A percentile compares a stretch with the other conserved stretches of the same genome.
Conservation (phyloP, 129 eudicot genomes). For the Lactuca saligna region DNA sequence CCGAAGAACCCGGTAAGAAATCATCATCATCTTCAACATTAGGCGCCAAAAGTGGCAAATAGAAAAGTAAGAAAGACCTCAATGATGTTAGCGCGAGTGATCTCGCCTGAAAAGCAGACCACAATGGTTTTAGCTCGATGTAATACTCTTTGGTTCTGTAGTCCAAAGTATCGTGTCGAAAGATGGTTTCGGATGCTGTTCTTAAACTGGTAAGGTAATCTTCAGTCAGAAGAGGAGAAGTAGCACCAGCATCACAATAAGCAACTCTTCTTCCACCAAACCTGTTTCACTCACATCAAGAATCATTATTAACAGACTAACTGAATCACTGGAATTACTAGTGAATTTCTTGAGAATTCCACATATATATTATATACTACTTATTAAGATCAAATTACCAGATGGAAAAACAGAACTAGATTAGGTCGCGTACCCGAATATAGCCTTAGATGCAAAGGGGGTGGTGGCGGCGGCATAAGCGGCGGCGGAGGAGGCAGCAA, state of each 20-base stretch:
- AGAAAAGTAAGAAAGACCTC: constrained; percentile 72
- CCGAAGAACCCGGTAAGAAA: constrained; percentile 53
- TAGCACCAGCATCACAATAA: constrained; percentile 57
- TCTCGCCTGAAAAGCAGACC: constrained; percentile 79
- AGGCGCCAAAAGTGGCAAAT: constrained; percentile 84
- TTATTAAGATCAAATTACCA: no score
- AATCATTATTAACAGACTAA: constrained; percentile 13
- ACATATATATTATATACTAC: no score
- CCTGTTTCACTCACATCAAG: constrained; percentile 31
- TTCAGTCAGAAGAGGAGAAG: constrained; percentile 42
- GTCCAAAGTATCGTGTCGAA: constrained; percentile 47
- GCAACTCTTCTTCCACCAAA: constrained; percentile 47
- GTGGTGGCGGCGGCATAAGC: constrained; percentile 46
- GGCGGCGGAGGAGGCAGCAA: constrained; percentile 63
- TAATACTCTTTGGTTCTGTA: constrained; percentile 58
- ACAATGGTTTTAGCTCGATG: constrained; percentile 70
- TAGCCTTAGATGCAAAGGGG: constrained; percentile 61
- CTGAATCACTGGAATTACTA: background rate
- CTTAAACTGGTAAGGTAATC: constrained; percentile 51
- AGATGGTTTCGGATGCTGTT: constrained; percentile 43
- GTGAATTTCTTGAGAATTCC: no score
- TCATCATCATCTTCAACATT: constrained; percentile 57
- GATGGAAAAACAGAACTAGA: no score
- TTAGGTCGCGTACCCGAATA: constrained; percentile 44
- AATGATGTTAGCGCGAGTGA: constrained; percentile 56